Evolutionary conservation across 176 grass and related monocot genomes (phyloP).

Genomic region (Lolium perenne): DNA sequence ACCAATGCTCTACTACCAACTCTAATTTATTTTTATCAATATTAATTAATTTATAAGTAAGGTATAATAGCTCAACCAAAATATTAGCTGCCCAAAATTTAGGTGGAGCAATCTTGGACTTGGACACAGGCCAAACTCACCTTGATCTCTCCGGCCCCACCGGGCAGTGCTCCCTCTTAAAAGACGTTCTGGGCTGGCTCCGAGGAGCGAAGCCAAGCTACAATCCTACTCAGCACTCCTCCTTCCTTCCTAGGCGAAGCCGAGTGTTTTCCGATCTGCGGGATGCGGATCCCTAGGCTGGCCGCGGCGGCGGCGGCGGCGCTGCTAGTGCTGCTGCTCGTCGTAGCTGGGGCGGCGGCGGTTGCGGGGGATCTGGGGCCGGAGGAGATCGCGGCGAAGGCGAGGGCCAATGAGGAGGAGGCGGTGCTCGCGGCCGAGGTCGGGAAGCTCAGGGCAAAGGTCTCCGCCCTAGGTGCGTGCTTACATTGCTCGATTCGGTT

Average conservation of each 20-base stretch:
- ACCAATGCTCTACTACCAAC: too few relatives aligned
- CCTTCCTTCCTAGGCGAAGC: neutral
- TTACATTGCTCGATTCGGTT: neutral
- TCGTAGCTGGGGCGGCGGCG: slow-evolving; percentile 18
- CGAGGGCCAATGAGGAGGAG: slow-evolving; percentile 45
- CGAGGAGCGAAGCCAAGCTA: neutral
- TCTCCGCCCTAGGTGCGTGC: slow-evolving; percentile 49
- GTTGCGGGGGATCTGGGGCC: slow-evolving; percentile 34
- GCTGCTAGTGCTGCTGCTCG: slow-evolving; percentile 45
- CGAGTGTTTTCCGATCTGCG: neutral
- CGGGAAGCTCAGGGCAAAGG: slow-evolving; percentile 48
- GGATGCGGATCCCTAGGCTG: neutral
- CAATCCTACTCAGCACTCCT: neutral
- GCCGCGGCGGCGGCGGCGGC: neutral
- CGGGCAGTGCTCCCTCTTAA: too few relatives aligned
- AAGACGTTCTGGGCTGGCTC: too few relatives aligned
- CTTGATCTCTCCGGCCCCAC: too few relatives aligned
- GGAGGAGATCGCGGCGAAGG: slow-evolving; percentile 36
- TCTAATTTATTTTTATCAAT: too few relatives aligned
- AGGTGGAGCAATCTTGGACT: too few relatives aligned
- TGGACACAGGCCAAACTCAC: too few relatives aligned
- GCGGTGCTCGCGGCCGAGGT: slow-evolving; percentile 40
- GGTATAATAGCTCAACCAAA: too few relatives aligned
- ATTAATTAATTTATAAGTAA: too few relatives aligned
- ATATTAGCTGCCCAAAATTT: too few relatives aligned